Evolutionary conservation across 805 yeast species (phyloP).

Genomic region (Lipomyces chichibuensis): DNA sequence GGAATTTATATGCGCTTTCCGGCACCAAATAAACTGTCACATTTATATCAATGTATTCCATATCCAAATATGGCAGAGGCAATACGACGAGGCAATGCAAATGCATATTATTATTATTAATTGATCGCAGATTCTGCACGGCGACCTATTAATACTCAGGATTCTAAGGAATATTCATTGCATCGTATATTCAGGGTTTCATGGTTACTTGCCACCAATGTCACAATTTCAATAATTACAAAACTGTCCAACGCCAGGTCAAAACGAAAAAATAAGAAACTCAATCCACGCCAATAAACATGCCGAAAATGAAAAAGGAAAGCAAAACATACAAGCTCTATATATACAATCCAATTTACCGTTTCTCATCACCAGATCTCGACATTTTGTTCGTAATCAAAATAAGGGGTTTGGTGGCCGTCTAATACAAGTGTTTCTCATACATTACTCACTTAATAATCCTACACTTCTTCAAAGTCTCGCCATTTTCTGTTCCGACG

Average conservation of each 20-base stretch:
- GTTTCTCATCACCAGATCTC: too few relatives aligned
- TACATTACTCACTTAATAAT: slow-evolving; percentile 24
- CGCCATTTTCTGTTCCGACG: slow-evolving; percentile 55
- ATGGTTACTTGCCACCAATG: background rate
- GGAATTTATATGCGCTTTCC: background rate
- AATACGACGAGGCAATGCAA: background rate
- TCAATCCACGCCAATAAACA: background rate
- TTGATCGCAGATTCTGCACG: background rate
- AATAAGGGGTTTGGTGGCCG: too few relatives aligned
- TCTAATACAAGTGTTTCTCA: too few relatives aligned
- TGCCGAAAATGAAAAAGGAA: background rate
- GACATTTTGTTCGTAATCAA: too few relatives aligned
- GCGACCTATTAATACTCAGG: background rate
- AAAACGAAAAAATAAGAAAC: background rate
- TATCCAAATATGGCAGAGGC: background rate
- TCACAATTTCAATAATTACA: background rate
- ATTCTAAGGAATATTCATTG: background rate
- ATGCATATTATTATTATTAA: too few relatives aligned
- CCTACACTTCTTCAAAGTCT: slow-evolving; percentile 32
- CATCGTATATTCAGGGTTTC: background rate
- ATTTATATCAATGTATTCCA: too few relatives aligned
- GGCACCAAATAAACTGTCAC: too few relatives aligned
- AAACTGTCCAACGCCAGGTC: background rate
- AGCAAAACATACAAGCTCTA: background rate
- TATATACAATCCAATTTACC: background rate